These are phyloP conservation scores for Penicillium lagena DNA, from an alignment of 495 filamentous ascomycete genomes.

Conservation along the genomic window DNA sequence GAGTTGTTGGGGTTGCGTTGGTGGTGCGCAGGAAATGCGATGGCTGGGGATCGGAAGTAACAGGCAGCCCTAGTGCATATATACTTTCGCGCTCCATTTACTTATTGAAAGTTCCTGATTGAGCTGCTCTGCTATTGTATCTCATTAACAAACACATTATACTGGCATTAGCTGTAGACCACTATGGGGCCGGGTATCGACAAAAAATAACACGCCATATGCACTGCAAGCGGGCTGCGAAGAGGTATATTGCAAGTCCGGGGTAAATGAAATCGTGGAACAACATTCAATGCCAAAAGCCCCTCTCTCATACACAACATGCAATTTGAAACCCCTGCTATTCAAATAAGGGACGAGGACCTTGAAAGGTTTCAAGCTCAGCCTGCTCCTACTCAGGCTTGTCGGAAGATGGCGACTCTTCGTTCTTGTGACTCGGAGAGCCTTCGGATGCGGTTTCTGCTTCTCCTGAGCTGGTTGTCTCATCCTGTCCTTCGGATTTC, in stretches of 20 bases:
- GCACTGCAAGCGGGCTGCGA: slow-evolving; percentile 1
- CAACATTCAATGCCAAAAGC: no score
- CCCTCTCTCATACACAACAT: no score
- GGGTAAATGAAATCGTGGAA: no score
- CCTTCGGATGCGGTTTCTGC: background rate
- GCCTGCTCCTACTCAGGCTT: background rate
- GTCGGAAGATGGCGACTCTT: background rate
- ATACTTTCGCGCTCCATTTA: no score
- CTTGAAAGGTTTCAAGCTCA: background rate
- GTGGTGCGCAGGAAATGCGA: background rate
- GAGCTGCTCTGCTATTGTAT: no score
- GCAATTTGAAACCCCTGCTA: no score
- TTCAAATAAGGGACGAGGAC: background rate
- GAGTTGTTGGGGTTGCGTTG: background rate
- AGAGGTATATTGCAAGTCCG: background rate
- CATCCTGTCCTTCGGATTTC: slow-evolving; percentile 10
- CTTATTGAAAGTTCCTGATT: no score
- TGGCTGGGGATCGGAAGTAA: background rate
- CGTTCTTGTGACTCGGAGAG: background rate
- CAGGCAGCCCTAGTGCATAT: no score
- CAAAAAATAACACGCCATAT: slow-evolving; percentile 16
- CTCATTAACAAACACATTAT: no score
- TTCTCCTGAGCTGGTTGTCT: background rate
- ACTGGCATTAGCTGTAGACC: background rate
- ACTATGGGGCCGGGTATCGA: slow-evolving; percentile 20